phyloP scores from a whole-genome alignment of 331 rosid genomes.

The Pyrus hybrid region DNA sequence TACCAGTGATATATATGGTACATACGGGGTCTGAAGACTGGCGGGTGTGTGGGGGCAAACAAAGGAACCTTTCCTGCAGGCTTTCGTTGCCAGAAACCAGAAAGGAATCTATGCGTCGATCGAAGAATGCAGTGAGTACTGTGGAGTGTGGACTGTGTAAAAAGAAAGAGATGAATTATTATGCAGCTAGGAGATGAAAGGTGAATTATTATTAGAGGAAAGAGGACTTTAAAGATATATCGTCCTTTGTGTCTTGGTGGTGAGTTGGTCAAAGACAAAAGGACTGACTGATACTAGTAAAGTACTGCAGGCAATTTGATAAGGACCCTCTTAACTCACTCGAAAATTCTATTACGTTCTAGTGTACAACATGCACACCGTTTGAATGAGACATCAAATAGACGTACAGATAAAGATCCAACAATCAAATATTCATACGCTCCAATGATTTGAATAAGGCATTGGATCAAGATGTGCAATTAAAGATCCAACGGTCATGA shows the following conservation, averaged over 20 bases:
- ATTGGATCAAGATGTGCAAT: too few relatives aligned
- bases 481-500: too few relatives aligned
- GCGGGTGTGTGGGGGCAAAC: neutral
- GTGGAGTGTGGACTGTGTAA: neutral
- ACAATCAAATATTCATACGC: too few relatives aligned
- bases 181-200: neutral
- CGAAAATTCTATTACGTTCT: too few relatives aligned
- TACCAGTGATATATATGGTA: neutral
- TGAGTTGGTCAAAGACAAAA: conserved; percentile 15
- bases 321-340: neutral
- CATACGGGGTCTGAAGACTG: too few relatives aligned
- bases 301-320: neutral
- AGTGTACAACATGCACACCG: too few relatives aligned
- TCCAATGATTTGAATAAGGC: too few relatives aligned
- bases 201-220: neutral
- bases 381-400: too few relatives aligned
- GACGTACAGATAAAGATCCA: too few relatives aligned
- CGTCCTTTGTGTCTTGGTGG: neutral
- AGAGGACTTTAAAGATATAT: too few relatives aligned
- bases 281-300: neutral
- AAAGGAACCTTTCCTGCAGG: conserved; percentile 14
- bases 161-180: conserved; percentile 5
- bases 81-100: conserved; percentile 8
- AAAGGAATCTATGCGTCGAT: conserved; percentile 21
- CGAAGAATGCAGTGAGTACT: conserved; percentile 9